Base-by-base conservation (phyloP, 179 eudicot species). In the Amaranthus tricolor region DNA sequence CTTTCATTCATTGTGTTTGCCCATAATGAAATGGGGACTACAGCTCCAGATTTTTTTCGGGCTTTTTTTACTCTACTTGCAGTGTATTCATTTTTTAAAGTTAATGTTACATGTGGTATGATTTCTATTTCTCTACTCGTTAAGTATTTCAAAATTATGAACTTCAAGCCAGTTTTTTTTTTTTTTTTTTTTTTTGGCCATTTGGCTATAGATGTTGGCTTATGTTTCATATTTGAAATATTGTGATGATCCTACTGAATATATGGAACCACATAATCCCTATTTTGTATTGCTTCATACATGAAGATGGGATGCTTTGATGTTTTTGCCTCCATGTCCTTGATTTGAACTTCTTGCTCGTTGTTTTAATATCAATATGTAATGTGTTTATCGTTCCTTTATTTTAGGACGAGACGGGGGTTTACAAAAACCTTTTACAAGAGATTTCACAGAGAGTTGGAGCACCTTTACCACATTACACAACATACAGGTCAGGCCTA, bases 361-460 rank as follows among this genome's bases (percentile, higher is more conserved):
- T 31, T 31, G 40, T 31, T 31, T 7, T 62, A 2, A 21, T 62
- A 62, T 8, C 13, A 19, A 24, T 58, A 14, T 24, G 58, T 67
- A 45, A 13, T 56, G 16, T 77, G 68, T 58, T 69, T 20, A 61
- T 83, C 57, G 43, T 68, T 49, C 70, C 6, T 68, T 68, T 13
- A 51, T 21, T 44, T 69, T 15, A 80, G 98, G 98, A 93, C 79
- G 98, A 93, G 80, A 91, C 96, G 1, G 98, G 98, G 52, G 97
- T 89, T 59, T 93, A 91, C 82, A 91, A 93, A 79, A 93, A 91
- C 76, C 91, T 91, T 14, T 62, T 93, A 72, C 97, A 91, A 77
- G 98, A 91, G 86, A 85, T 93, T 85, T 79, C 98, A 43, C 98
- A 93, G 76, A 80, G 98, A 82, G 96, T 93, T 19, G 98, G 94